These are phyloP conservation scores for Musa schizocarpa DNA, from an alignment of 176 grass and related monocot species.

Conservation along the genomic window DNA sequence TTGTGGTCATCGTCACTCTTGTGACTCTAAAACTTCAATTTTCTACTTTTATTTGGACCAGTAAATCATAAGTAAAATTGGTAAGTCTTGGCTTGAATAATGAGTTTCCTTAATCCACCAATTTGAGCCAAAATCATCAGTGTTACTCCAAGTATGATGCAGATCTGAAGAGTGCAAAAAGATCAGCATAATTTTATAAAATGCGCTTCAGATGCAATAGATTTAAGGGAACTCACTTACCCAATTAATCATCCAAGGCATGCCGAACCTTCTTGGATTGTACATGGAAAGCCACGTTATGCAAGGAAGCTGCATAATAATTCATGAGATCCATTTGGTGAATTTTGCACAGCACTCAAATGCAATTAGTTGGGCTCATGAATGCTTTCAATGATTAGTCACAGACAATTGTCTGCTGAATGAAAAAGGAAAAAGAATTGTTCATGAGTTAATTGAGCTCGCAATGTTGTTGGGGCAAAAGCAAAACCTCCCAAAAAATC, in stretches of 20 bases:
- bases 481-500: slow-evolving; percentile 77
- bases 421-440: not conserved
- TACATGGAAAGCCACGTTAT: slow-evolving; percentile 10
- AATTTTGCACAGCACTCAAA: not conserved
- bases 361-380: not conserved
- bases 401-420: not conserved
- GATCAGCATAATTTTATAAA: not conserved
- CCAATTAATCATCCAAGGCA: slow-evolving; percentile 9
- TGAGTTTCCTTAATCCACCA: not conserved
- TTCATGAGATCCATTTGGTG: not conserved
- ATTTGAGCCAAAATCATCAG: slow-evolving; percentile 4
- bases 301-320: slow-evolving; percentile 15
- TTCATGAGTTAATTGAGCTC: slow-evolving; percentile 16
- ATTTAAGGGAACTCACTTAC: not conserved
- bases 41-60: not conserved
- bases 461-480: slow-evolving; percentile 75
- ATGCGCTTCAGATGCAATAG: not conserved
- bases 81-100: not conserved
- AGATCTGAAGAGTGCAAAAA: not conserved
- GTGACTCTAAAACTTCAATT: not conserved
- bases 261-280: slow-evolving; percentile 17
- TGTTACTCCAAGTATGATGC: slow-evolving; percentile 3
- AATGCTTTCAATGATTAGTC: not conserved
- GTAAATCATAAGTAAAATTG: not conserved
- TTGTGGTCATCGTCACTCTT: not conserved